phyloP scores from a whole-genome alignment of 805 yeast genomes.

The Saccharomycopsis selenospora region DNA sequence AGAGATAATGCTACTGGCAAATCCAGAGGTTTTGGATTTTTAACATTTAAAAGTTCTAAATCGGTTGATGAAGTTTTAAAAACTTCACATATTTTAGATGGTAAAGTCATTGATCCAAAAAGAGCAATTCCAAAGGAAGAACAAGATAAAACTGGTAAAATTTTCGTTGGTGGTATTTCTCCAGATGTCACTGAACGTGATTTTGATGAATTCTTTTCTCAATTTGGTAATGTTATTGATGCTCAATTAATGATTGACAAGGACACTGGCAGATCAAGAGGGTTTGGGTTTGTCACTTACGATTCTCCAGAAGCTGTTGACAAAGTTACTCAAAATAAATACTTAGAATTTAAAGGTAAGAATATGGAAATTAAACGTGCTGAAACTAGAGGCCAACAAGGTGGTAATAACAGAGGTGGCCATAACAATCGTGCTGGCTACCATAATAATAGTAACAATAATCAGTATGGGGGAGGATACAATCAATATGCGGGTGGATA shows the following conservation, averaged over 20 bases:
- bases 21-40: constrained; percentile 91
- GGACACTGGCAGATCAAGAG: constrained; percentile 94
- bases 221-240: constrained; percentile 87
- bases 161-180: constrained; percentile 95
- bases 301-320: constrained; percentile 94
- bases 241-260: constrained; percentile 96
- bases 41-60: constrained; percentile 74
- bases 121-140: constrained; percentile 97
- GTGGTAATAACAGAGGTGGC: constrained; percentile 17
- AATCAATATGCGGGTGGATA: constrained; percentile 10
- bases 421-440: constrained; percentile 30
- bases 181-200: constrained; percentile 89
- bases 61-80: constrained; percentile 83
- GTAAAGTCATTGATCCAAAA: constrained; percentile 94
- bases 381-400: constrained; percentile 70
- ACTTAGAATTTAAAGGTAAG: constrained; percentile 77
- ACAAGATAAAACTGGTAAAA: constrained; percentile 93
- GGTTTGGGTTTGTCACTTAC: constrained; percentile 94
- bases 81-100: constrained; percentile 84
- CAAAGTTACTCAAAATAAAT: constrained; percentile 73
- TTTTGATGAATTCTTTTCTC: constrained; percentile 76
- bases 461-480: constrained; percentile 26
- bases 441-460: constrained; percentile 23
- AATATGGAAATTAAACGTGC: constrained; percentile 80
- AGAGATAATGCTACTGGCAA: constrained; percentile 80